Evolutionary conservation across 2,329 filamentous ascomycete genomes (phyloP), one percentile per base, ranked within the genome.

Genomic region (Gremmenia infestans): DNA sequence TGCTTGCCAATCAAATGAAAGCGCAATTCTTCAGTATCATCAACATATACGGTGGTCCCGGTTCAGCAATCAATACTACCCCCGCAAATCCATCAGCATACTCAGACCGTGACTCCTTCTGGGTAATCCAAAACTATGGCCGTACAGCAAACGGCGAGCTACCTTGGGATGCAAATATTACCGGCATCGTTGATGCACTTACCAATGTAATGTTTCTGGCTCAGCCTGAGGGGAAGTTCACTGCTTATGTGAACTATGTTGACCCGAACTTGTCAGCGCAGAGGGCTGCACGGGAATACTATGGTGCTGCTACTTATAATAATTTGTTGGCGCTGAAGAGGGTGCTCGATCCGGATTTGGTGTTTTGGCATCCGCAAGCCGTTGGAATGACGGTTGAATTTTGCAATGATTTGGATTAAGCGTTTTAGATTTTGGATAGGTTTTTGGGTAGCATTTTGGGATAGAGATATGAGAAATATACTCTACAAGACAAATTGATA

Each of bases 241-340:
- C 35, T 3, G 60, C 35, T 2, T 67, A 67, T 53, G 42, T 63
- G 2, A 67, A 67, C 52, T 67, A 66, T 51, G 47, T 67, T 11
- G 65, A 67, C 49, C 58, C 64, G 0, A 47, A 55, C 25, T 46
- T 65, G 37, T 53, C 22, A 3, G 43, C 60, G 1, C 7, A 17
- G 5, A 25, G 48, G 15, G 65, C 63, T 2, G 57, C 56, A 5
- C 35, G 47, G 19, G n/a, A 54, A 50, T 66, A 67, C 51, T 67
- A 65, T 57, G 63, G 63, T n/a, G 32, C 46, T 6, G 35, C 28
- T 8, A 62, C 64, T 45, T 65, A 61, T 42, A 56, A 57, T 50
- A 56, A 50, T 17, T 49, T 65, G 45, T 45, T 65, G 32, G 50
- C 39, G 7, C 58, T 67, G 17, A 67, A 67, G 55, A 53, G 37